Evolutionary conservation across 228 moss, liverwort and hornwort genomes (phyloP), one percentile per base, ranked within the genome.

Genomic region (Sphagnum magellanicum): DNA sequence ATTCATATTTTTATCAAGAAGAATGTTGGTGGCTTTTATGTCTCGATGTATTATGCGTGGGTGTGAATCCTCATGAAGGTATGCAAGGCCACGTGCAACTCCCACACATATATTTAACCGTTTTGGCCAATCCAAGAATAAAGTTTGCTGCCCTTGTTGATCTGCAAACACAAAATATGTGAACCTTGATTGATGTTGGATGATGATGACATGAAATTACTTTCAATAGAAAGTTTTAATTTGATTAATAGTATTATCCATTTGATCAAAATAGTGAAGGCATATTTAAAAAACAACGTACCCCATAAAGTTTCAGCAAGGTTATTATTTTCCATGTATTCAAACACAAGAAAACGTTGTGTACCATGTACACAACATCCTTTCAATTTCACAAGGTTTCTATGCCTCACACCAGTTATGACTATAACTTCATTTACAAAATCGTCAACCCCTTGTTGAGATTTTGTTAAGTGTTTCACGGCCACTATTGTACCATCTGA

Each of bases 51-150:
- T 79, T 12, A 72, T 75, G 48, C 59, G 50, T 0, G 73, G 79
- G 64, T 80, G 80, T 3, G 79, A 68, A 52, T 79, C 79, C 51
- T 79, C 79, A 15, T 75, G 75, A 15, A 75, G 72, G 52, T 79
- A 79, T 17, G 71, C 57, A 4, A 79, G 53, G 13, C 75, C 75
- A 51, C 72, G 66, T 17, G 75, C 75, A 51, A 79, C 51, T 60
- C 69, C 72, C 60, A 72, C 72, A 50, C 73, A 70, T 32, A 76
- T 73, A 53, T 67, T 70, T 11, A 73, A 60, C 16, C 63, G 67
- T 8, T 52, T 73, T 50, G 73, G 16, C 76, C 70, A 80, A 59
- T 75, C 64, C 0, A 79, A 71, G 1, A 62, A 1, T 32, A 62
- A 6, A 32, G 32, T 32, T 32, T 32, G 32, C 3, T 32, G 32